A percentile compares a stretch with the other conserved stretches of the same genome.
These are phyloP conservation scores for Trifolium fragiferum DNA, from an alignment of 306 rosid species.

Conservation along the genomic window DNA sequence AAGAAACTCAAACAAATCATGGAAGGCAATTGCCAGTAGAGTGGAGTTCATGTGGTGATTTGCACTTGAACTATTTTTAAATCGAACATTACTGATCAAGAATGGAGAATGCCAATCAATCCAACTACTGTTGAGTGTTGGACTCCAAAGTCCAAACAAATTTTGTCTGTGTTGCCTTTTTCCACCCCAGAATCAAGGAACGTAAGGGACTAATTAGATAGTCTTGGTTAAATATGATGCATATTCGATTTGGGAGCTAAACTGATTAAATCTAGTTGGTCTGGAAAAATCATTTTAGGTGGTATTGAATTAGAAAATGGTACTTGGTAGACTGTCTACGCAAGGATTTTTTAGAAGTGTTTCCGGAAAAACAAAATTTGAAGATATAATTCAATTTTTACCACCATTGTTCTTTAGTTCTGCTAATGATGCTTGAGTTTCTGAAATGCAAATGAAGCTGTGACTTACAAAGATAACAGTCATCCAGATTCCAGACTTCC, in stretches of 20 bases:
- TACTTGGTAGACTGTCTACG: not conserved
- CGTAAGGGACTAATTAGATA: conserved; percentile 7
- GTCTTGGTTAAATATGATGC: not conserved
- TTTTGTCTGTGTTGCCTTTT: conserved; percentile 19
- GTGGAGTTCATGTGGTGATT: conserved; percentile 25
- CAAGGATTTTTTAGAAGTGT: not conserved
- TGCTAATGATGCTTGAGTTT: conserved; percentile 15
- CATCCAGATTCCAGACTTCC: not conserved
- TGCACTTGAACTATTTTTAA: conserved; percentile 13
- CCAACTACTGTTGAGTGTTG: conserved; percentile 3
- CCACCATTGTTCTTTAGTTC: not conserved
- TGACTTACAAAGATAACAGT: conserved; percentile 26
- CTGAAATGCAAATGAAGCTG: conserved; percentile 15
- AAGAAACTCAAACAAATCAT: conserved; percentile 17
- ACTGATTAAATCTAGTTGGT: not conserved
- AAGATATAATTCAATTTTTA: conserved; percentile 25
- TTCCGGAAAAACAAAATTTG: conserved; percentile 15
- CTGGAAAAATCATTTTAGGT: not conserved
- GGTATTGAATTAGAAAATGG: conserved; percentile 22
- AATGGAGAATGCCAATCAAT: conserved; percentile 19
- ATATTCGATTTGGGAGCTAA: not conserved
- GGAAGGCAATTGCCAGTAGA: not conserved
- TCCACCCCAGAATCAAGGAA: conserved; percentile 11
- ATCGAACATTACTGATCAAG: conserved; percentile 24
- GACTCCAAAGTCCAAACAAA: conserved; percentile 20